These are phyloP conservation scores for Baudoinia panamericana DNA, from an alignment of 495 filamentous ascomycete genomes.

Conservation along the genomic window DNA sequence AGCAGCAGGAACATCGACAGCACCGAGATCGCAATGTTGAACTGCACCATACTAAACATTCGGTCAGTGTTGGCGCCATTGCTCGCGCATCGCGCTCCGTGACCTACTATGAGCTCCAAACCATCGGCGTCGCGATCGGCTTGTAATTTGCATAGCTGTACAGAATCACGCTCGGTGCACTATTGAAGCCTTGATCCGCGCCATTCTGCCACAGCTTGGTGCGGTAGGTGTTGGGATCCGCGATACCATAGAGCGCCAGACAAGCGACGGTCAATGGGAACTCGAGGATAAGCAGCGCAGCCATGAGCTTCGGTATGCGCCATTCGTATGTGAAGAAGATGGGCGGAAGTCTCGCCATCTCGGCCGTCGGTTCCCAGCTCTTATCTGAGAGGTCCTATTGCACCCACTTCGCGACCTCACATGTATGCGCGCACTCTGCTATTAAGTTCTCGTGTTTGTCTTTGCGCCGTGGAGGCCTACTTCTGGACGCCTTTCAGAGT, in stretches of 20 bases:
- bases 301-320: slow-evolving; percentile 49
- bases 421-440: no score
- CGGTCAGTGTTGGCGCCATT: slow-evolving; percentile 5
- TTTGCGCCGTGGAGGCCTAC: no score
- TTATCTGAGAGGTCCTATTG: no score
- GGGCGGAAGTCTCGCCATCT: background rate
- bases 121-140: slow-evolving; percentile 51
- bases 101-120: slow-evolving; percentile 73
- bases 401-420: no score
- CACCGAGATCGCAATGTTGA: slow-evolving; percentile 70
- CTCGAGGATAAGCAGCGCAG: slow-evolving; percentile 57
- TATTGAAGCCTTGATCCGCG: slow-evolving; percentile 67
- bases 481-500: no score
- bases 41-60: slow-evolving; percentile 72
- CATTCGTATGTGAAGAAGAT: slow-evolving; percentile 40
- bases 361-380: no score
- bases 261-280: slow-evolving; percentile 53
- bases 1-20: slow-evolving; percentile 57
- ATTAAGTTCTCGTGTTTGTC: no score
- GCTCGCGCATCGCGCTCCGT: no score
- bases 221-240: slow-evolving; percentile 64
- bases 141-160: slow-evolving; percentile 69
- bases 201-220: slow-evolving; percentile 75
- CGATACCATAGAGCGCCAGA: slow-evolving; percentile 70
- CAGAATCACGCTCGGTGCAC: slow-evolving; percentile 54